Percentiles rank a stretch among this genome's conserved stretches.
These are phyloP conservation scores for Pseudogymnoascus sp. DNA, from an alignment of 2,329 filamentous ascomycete genomes.

Conservation along the genomic window DNA sequence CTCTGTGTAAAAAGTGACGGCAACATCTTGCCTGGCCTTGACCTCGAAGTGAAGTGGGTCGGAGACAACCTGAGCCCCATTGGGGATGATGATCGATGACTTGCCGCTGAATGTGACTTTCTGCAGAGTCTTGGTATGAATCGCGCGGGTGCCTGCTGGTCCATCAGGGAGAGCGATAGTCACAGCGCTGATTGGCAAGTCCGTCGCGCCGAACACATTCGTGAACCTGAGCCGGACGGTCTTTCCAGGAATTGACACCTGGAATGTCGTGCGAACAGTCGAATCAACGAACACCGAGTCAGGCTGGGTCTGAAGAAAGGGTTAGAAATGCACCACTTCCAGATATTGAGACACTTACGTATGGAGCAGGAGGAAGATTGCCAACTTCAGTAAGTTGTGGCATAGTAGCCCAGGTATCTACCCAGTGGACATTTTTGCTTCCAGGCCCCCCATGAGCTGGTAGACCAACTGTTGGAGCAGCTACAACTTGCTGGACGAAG, in stretches of 20 bases:
- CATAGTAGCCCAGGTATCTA: constrained; percentile 59
- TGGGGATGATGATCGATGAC: constrained; percentile 40
- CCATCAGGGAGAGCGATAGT: constrained; percentile 50
- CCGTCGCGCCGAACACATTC: constrained; percentile 52
- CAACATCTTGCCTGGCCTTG: constrained; percentile 41
- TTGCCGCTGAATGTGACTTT: constrained; percentile 50
- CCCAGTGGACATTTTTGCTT: constrained; percentile 43
- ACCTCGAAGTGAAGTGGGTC: constrained; percentile 50
- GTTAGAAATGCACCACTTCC: constrained; percentile 11
- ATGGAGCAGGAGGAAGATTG: constrained; percentile 55
- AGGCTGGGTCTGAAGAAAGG: constrained; percentile 39
- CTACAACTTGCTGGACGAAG: not conserved
- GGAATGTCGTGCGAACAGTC: constrained; percentile 56
- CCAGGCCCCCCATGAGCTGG: not conserved
- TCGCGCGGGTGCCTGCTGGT: constrained; percentile 41
- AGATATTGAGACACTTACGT: constrained; percentile 35
- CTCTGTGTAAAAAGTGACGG: constrained; percentile 52
- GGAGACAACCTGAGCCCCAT: constrained; percentile 49
- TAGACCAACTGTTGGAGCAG: not conserved
- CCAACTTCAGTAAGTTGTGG: constrained; percentile 55
- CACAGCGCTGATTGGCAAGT: constrained; percentile 50
- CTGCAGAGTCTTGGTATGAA: constrained; percentile 41
- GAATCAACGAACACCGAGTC: constrained; percentile 48
- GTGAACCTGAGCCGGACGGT: constrained; percentile 53
- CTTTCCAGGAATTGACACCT: constrained; percentile 44